phyloP scores from a whole-genome alignment of 208 protist species.

The Acanthamoeba castellanii region DNA sequence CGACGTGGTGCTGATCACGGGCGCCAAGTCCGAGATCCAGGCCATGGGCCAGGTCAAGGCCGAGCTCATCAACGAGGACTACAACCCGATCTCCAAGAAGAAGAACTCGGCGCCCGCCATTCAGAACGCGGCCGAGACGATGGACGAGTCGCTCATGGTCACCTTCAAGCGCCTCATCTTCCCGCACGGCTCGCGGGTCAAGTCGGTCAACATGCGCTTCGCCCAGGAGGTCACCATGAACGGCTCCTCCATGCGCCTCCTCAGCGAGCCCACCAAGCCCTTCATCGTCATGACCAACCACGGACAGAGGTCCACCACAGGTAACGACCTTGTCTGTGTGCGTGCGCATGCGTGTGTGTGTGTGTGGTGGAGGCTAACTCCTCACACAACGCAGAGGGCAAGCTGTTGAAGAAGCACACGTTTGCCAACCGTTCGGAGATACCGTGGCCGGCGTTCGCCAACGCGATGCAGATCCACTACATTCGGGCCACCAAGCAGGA shows the following conservation, averaged over 20 bases:
- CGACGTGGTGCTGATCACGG: constrained; percentile 45
- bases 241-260: constrained; percentile 18
- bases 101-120: constrained; percentile 56
- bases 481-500: constrained; percentile 72
- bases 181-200: constrained; percentile 65
- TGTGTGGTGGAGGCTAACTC: too few species aligned
- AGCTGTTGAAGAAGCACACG: constrained; percentile 69
- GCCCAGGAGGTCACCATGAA: constrained; percentile 48
- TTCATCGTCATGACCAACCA: constrained; percentile 74
- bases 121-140: constrained; percentile 53
- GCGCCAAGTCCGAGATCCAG: constrained; percentile 39
- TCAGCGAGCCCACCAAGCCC: constrained; percentile 63
- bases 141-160: constrained; percentile 42
- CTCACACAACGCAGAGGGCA: too few species aligned
- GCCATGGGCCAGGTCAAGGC: constrained; percentile 54
- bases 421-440: constrained; percentile 57
- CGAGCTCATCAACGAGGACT: constrained; percentile 70
- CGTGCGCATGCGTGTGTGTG: too few species aligned
- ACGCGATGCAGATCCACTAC: constrained; percentile 70
- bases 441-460: constrained; percentile 67
- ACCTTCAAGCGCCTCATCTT: constrained; percentile 71
- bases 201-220: constrained; percentile 71
- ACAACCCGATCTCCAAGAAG: constrained; percentile 58
- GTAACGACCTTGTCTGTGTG: constrained; percentile 9
- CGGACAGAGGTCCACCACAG: constrained; percentile 65